Conservation (phyloP, 768 basidiomycete species). For the Lactarius hatsudake region DNA sequence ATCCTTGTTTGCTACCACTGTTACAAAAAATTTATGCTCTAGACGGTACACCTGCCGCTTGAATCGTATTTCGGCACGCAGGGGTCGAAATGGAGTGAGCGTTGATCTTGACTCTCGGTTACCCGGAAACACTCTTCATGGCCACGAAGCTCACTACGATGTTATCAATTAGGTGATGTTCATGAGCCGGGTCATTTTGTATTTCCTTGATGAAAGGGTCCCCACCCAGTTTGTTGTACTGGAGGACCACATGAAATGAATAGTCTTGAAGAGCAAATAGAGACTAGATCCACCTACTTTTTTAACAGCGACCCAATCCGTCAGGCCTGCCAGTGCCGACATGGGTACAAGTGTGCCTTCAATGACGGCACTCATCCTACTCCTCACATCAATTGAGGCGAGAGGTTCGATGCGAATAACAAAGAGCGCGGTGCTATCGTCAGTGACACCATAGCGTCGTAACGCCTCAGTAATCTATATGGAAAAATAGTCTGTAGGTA, state of each 20-base stretch:
- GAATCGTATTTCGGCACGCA: neutral
- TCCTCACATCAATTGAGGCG: constrained; percentile 41
- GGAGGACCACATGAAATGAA: constrained; percentile 38
- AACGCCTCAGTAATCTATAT: constrained; percentile 87
- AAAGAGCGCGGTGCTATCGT: constrained; percentile 58
- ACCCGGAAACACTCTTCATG: constrained; percentile 64
- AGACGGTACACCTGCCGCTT: neutral
- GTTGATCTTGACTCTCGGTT: neutral
- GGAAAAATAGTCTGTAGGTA: neutral
- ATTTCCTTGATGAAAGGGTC: constrained; percentile 44
- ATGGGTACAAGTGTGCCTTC: constrained; percentile 54
- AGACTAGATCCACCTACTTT: constrained; percentile 51
- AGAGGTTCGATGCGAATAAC: constrained; percentile 64
- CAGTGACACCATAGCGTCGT: constrained; percentile 79
- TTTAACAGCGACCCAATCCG: constrained; percentile 71
- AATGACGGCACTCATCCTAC: constrained; percentile 57
- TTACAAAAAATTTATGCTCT: neutral
- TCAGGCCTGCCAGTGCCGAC: constrained; percentile 42
- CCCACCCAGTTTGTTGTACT: constrained; percentile 70
- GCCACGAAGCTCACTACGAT: constrained; percentile 78
- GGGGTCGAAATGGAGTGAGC: neutral
- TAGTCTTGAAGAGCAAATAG: constrained; percentile 14
- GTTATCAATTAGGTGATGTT: constrained; percentile 50
- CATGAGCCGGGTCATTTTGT: constrained; percentile 36
- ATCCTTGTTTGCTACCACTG: neutral